Percentiles rank a stretch among this genome's conserved stretches.
These are phyloP conservation scores for Corrigiola litoralis DNA, from an alignment of 179 eudicot genomes.

Conservation along the genomic window DNA sequence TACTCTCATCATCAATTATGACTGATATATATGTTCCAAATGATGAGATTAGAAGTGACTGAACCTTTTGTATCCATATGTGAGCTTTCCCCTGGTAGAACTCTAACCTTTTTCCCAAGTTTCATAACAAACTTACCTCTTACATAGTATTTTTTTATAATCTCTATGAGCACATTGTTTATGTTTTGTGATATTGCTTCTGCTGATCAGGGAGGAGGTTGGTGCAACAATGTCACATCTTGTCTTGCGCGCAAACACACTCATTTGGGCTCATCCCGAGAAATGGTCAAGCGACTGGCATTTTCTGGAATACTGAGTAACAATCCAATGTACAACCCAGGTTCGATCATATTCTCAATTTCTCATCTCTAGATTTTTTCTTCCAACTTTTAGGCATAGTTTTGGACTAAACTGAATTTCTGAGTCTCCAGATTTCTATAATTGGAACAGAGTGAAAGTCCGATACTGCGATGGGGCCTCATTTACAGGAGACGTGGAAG, in stretches of 20 bases:
- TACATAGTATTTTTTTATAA: too few relatives aligned
- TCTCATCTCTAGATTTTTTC: not conserved
- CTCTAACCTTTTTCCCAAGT: not conserved
- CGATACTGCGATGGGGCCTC: conserved; percentile 96
- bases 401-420: conserved; percentile 8
- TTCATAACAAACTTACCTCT: too few relatives aligned
- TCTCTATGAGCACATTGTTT: too few relatives aligned
- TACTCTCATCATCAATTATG: not conserved
- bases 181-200: not conserved
- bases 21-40: too few relatives aligned
- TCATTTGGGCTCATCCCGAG: conserved; percentile 72
- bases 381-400: not conserved
- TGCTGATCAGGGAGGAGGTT: conserved; percentile 77
- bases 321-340: conserved; percentile 65
- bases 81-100: not conserved
- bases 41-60: not conserved
- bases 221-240: conserved; percentile 79
- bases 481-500: conserved; percentile 79
- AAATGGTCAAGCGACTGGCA: conserved; percentile 57
- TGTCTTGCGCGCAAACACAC: conserved; percentile 60
- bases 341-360: conserved; percentile 33
- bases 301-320: conserved; percentile 82
- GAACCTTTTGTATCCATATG: not conserved
- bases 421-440: conserved; percentile 64
- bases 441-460: conserved; percentile 86